Base-by-base conservation (phyloP, 208 protist genomes). In the Blastocrithidia nonstop region DNA sequence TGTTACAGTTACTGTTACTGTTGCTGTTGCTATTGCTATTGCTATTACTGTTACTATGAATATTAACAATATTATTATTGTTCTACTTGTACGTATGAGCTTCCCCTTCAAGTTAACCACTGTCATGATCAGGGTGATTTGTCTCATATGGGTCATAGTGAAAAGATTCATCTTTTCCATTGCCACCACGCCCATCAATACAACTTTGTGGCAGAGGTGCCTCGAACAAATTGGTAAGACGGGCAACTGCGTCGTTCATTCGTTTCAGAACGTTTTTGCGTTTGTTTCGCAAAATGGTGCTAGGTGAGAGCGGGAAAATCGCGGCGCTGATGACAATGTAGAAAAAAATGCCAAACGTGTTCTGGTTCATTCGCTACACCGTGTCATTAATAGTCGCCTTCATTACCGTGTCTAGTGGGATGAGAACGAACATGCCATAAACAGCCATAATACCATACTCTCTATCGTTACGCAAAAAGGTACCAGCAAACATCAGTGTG, bases 311-410 rank as follows among this genome's bases (percentile, higher is more conserved):
- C 16, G 83, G 83, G 32, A 92, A 65, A 7, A 92, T 35, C 16
- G 79, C 24, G 8, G 60, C 55, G 48, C 74, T 92, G 28, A 92
- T 65, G 15, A 80, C 62, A 23, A 86, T 57, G 71, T 92, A 92
- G 50, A 92, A 88, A 51, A 92, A 83, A 44, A 92, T 87, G 45
- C 73, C 72, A 50, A 88, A 85, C 9, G 83, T 92, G 63, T 83
- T 88, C 51, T 92, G 78, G 45, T 92, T 83, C 75, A 92, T 88
- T 42, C 78, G 74, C 35, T 58, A 26, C n/a, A 87, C 61, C 21
- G 74, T 79, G 49, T 85, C 72, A 17, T 61, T 57, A 6, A 77
- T 57, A 27, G 73, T 83, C 17, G 66, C 70, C 45, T 41, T 20
- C 0, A 54, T 24, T 26, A 85, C 66, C n/a, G 59, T 69, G 50